These are phyloP conservation scores for Diophrys sp. DNA, from an alignment of 73 alveolate genomes.

Conservation along the genomic window DNA sequence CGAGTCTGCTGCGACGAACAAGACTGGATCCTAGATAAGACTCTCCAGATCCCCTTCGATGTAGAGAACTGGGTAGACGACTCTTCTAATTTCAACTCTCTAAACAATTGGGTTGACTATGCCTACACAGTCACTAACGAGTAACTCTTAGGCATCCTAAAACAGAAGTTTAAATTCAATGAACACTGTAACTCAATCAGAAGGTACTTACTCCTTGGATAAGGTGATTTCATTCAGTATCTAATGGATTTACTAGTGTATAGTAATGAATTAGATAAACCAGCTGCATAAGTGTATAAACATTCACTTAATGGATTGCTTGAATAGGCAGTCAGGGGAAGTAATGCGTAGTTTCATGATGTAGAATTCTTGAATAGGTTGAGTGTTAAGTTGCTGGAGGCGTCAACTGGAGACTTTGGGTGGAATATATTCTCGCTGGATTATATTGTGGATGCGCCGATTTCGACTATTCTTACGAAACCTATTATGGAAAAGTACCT, in stretches of 20 bases:
- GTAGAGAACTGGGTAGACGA: conserved; percentile 32
- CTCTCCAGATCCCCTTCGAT: conserved; percentile 64
- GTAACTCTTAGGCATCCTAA: conserved; percentile 76
- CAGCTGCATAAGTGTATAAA: conserved; percentile 85
- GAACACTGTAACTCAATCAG: conserved; percentile 77
- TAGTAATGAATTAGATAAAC: conserved; percentile 82
- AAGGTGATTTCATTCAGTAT: conserved; percentile 95
- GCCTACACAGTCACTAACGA: conserved; percentile 85
- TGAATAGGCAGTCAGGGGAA: conserved; percentile 83
- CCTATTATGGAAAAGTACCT: conserved; percentile 82
- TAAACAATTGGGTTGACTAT: conserved; percentile 66
- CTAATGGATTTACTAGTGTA: conserved; percentile 90
- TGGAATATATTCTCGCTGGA: conserved; percentile 97
- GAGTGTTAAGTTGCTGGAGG: conserved; percentile 83
- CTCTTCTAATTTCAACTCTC: conserved; percentile 31
- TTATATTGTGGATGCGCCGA: conserved; percentile 93
- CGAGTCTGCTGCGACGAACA: conserved; percentile 88
- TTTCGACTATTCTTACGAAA: conserved; percentile 81
- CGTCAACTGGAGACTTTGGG: conserved; percentile 90
- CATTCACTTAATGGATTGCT: conserved; percentile 78
- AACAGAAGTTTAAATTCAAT: conserved; percentile 70
- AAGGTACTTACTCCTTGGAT: conserved; percentile 86
- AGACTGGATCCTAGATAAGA: conserved; percentile 79
- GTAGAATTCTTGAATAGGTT: conserved; percentile 79
- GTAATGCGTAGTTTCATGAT: conserved; percentile 86